Percentiles rank a stretch among this genome's conserved stretches.
These are phyloP conservation scores for Dendrostoma leiphaemia DNA, from an alignment of 2,329 filamentous ascomycete species.

Conservation along the genomic window DNA sequence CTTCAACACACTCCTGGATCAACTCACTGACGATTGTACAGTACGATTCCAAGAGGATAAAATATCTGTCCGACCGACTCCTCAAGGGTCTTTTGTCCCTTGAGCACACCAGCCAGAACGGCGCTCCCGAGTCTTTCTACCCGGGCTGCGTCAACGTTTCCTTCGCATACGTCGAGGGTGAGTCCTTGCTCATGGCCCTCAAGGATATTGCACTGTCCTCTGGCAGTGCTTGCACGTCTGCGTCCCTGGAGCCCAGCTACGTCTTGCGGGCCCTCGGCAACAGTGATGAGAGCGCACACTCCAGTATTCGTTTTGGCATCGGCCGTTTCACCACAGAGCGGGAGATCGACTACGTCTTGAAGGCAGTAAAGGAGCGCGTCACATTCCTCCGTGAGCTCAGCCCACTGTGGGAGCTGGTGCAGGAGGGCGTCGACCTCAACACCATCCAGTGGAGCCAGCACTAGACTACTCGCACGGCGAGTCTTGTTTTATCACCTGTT, in stretches of 20 bases:
- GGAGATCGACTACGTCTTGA: slow-evolving; percentile 96
- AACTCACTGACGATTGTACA: slow-evolving; percentile 37
- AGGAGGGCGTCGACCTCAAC: slow-evolving; percentile 92
- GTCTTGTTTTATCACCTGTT: too few relatives aligned
- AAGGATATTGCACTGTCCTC: slow-evolving; percentile 98
- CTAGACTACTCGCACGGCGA: slow-evolving; percentile 40
- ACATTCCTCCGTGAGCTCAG: slow-evolving; percentile 92
- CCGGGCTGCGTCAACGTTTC: slow-evolving; percentile 98
- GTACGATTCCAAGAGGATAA: slow-evolving; percentile 90
- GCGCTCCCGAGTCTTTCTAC: slow-evolving; percentile 79
- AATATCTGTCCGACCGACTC: slow-evolving; percentile 77
- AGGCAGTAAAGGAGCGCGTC: slow-evolving; percentile 88
- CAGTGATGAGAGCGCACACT: slow-evolving; percentile 96
- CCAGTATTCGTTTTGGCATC: slow-evolving; percentile 96
- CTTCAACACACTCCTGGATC: background rate
- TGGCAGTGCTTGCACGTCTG: slow-evolving; percentile 94
- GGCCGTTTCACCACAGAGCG: slow-evolving; percentile 92
- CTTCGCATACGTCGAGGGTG: slow-evolving; percentile 96
- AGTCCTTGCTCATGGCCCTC: slow-evolving; percentile 95
- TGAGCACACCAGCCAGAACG: slow-evolving; percentile 92
- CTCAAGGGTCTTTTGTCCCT: slow-evolving; percentile 78
- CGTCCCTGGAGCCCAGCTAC: slow-evolving; percentile 94
- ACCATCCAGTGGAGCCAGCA: slow-evolving; percentile 99
- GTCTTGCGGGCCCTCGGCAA: slow-evolving; percentile 91
- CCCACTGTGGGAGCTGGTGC: slow-evolving; percentile 94